Conservation (phyloP, 2,329 filamentous ascomycete genomes). For the Ceratocystiopsis minuta region DNA sequence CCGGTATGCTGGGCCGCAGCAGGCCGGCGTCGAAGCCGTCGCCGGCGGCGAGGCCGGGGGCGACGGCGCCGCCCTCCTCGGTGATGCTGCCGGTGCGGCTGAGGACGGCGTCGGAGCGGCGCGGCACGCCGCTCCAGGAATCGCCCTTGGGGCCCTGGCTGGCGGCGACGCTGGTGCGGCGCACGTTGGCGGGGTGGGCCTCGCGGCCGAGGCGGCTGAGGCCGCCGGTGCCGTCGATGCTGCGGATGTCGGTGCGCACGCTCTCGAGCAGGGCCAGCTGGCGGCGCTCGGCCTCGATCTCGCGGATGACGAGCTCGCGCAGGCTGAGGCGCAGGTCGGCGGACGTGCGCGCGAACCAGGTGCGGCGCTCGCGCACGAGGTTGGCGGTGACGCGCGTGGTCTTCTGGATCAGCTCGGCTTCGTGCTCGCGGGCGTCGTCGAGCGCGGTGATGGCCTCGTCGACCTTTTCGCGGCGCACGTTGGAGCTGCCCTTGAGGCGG, state of each 20-base stretch:
- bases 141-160: conserved; percentile 97
- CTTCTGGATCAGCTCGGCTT: conserved; percentile 68
- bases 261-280: conserved; percentile 85
- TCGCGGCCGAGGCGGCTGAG: conserved; percentile 81
- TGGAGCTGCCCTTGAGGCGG: conserved; percentile 69
- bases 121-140: conserved; percentile 86
- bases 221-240: conserved; percentile 80
- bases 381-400: conserved; percentile 80
- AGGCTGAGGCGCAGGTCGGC: conserved; percentile 70
- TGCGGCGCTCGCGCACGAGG: conserved; percentile 69
- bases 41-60: conserved; percentile 20
- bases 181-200: conserved; percentile 49
- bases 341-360: conserved; percentile 77
- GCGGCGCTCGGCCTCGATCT: conserved; percentile 89
- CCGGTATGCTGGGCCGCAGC: conserved; percentile 28
- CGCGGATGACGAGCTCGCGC: conserved; percentile 79
- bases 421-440: conserved; percentile 70
- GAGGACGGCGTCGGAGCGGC: conserved; percentile 54
- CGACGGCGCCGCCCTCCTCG: conserved; percentile 15
- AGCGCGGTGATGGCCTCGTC: conserved; percentile 89
- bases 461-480: conserved; percentile 83
- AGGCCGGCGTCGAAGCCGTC: conserved; percentile 18
- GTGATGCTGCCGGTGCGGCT: conserved; percentile 27
- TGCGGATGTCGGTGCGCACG: conserved; percentile 78
- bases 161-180: conserved; percentile 61